Percentiles rank a stretch among this genome's conserved stretches.
phyloP scores from a whole-genome alignment of 306 rosid genomes.

The Corylus avellana region DNA sequence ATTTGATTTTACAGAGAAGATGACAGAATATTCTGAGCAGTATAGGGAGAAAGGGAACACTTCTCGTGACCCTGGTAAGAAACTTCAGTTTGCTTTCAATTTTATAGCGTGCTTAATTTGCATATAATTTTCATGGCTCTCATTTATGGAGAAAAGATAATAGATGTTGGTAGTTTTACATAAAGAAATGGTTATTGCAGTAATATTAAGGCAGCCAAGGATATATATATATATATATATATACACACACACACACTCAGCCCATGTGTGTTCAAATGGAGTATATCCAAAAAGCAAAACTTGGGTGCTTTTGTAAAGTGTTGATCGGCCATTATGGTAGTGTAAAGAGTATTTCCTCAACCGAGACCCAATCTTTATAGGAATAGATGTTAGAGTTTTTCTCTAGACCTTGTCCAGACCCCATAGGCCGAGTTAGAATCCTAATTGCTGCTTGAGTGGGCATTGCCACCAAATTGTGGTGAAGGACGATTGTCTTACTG shows the following conservation, averaged over 20 bases:
- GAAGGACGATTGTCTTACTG: neutral
- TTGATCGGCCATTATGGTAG: too few relatives aligned
- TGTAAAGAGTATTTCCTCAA: neutral
- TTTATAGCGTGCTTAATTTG: slow-evolving; percentile 13
- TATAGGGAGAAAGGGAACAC: slow-evolving; percentile 64
- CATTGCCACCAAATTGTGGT: slow-evolving; percentile 3
- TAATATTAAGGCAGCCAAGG: neutral
- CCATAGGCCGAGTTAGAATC: neutral
- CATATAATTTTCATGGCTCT: neutral
- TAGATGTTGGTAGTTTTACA: neutral
- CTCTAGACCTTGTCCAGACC: slow-evolving; percentile 1
- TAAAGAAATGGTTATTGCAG: neutral
- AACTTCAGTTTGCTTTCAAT: slow-evolving; percentile 28
- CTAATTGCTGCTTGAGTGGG: neutral
- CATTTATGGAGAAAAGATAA: neutral
- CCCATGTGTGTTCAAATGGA: neutral
- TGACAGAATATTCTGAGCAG: slow-evolving; percentile 60
- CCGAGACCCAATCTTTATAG: neutral
- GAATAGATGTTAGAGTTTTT: neutral
- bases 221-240: too few relatives aligned
- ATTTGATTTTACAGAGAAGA: slow-evolving; percentile 61
- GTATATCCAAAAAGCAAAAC: neutral
- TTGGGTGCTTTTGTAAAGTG: neutral
- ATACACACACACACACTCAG: neutral
- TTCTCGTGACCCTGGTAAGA: slow-evolving; percentile 66